Evolutionary conservation across 2,329 filamentous ascomycete species (phyloP).

Genomic region (Endothia cerciana): DNA sequence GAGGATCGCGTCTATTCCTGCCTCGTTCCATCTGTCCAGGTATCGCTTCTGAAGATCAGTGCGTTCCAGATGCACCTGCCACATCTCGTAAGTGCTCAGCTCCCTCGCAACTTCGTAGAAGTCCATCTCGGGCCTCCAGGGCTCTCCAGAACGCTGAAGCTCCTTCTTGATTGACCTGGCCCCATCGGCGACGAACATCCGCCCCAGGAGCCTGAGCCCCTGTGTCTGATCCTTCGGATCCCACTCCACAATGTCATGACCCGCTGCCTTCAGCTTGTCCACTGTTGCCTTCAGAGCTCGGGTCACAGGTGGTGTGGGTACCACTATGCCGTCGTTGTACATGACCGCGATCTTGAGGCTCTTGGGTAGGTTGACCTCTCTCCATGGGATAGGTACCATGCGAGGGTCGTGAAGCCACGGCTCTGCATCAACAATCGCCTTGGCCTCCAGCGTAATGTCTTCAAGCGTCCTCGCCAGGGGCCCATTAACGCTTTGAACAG

Average conservation of each 20-base stretch:
- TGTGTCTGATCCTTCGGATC: constrained; percentile 46
- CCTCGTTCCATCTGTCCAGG: constrained; percentile 44
- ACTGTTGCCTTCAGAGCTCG: constrained; percentile 56
- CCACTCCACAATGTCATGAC: constrained; percentile 59
- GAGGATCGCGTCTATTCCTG: constrained; percentile 64
- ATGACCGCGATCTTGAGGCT: constrained; percentile 63
- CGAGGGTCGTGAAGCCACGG: constrained; percentile 63
- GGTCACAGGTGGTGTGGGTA: constrained; percentile 67
- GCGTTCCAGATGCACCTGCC: constrained; percentile 51
- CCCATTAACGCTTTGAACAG: constrained; percentile 66
- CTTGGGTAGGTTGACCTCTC: constrained; percentile 38
- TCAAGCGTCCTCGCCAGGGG: constrained; percentile 61
- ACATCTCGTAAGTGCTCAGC: constrained; percentile 49
- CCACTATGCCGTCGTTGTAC: constrained; percentile 67
- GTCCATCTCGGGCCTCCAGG: constrained; percentile 44
- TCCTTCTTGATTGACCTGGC: constrained; percentile 45
- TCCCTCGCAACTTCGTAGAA: constrained; percentile 41
- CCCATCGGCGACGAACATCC: constrained; percentile 55
- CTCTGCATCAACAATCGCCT: constrained; percentile 51
- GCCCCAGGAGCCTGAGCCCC: constrained; percentile 43
- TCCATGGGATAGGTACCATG: constrained; percentile 64
- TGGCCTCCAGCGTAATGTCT: constrained; percentile 60
- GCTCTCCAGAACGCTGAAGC: constrained; percentile 48
- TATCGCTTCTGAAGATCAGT: constrained; percentile 50
- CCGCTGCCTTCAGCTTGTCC: constrained; percentile 47